A percentile compares a stretch with the other conserved stretches of the same genome.
These are phyloP conservation scores for Diplodia sapinea DNA, from an alignment of 2,329 filamentous ascomycete species.

Conservation along the genomic window DNA sequence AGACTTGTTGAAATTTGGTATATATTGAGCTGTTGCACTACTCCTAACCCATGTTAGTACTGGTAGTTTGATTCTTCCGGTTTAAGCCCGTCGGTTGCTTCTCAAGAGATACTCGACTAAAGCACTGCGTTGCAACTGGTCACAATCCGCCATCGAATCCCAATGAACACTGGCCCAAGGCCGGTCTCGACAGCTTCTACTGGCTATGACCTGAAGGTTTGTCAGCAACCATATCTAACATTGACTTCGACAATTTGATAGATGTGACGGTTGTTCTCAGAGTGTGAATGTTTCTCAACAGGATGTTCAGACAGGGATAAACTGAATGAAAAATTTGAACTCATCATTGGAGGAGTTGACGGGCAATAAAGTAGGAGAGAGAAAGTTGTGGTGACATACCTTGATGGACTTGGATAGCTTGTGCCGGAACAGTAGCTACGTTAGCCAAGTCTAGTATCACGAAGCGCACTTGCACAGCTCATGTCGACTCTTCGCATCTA, in stretches of 20 bases:
- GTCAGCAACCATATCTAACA: not conserved
- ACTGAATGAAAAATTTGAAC: constrained; percentile 30
- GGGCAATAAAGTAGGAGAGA: not conserved
- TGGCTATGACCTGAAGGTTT: not conserved
- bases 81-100: not conserved
- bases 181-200: not conserved
- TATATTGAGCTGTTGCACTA: not conserved
- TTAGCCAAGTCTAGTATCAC: not conserved
- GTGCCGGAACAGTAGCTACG: not conserved
- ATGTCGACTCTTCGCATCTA: constrained; percentile 2
- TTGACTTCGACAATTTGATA: not conserved
- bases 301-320: constrained; percentile 40
- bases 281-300: constrained; percentile 28
- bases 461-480: not conserved
- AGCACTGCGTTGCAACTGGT: not conserved
- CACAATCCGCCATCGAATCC: not conserved
- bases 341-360: constrained; percentile 28
- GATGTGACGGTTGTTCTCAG: constrained; percentile 5
- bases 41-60: not conserved
- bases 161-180: no score
- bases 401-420: not conserved
- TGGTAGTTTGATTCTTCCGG: not conserved
- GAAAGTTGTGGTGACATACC: not conserved
- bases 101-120: not conserved
- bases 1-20: not conserved